Percentiles rank a stretch among this genome's conserved stretches.
Conservation (phyloP, 2,329 filamentous ascomycete genomes). For the Pestalotiopsis sp. region DNA sequence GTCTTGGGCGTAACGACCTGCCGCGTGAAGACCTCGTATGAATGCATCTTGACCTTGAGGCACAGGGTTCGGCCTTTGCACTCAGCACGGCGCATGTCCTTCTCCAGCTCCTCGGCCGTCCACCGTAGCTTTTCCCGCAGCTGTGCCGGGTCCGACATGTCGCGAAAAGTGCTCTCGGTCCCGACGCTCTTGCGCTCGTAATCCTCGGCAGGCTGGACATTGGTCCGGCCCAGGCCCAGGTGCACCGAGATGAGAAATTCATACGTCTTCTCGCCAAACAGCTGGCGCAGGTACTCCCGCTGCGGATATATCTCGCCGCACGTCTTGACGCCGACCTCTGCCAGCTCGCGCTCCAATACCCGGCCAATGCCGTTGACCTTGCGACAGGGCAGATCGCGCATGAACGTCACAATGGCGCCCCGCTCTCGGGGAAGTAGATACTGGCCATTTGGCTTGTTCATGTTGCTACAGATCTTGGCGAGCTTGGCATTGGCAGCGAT, state of each 20-base stretch:
- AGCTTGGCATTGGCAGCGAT: slow-evolving; percentile 93
- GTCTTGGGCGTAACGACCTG: slow-evolving; percentile 77
- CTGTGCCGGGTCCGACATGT: slow-evolving; percentile 69
- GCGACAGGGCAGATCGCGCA: slow-evolving; percentile 78
- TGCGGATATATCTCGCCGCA: slow-evolving; percentile 86
- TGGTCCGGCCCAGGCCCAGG: slow-evolving; percentile 83
- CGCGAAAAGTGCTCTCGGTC: slow-evolving; percentile 88
- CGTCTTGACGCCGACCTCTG: slow-evolving; percentile 83
- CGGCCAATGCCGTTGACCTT: slow-evolving; percentile 96
- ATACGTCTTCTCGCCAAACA: slow-evolving; percentile 92
- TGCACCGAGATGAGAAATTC: slow-evolving; percentile 84
- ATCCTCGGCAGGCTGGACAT: slow-evolving; percentile 82
- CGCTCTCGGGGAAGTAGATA: slow-evolving; percentile 76
- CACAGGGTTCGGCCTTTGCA: slow-evolving; percentile 91
- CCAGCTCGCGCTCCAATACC: slow-evolving; percentile 88
- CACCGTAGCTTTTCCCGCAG: slow-evolving; percentile 77
- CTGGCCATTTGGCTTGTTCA: slow-evolving; percentile 96
- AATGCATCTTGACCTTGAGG: slow-evolving; percentile 91
- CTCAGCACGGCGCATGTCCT: slow-evolving; percentile 76
- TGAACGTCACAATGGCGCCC: slow-evolving; percentile 78
- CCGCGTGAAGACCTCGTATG: slow-evolving; percentile 86
- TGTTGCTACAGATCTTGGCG: slow-evolving; percentile 93
- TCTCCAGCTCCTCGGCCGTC: slow-evolving; percentile 84
- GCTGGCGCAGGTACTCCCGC: slow-evolving; percentile 70
- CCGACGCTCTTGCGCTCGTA: slow-evolving; percentile 93